phyloP scores from a whole-genome alignment of 1,284 basidiomycete species.

The Puccinia triticina region DNA sequence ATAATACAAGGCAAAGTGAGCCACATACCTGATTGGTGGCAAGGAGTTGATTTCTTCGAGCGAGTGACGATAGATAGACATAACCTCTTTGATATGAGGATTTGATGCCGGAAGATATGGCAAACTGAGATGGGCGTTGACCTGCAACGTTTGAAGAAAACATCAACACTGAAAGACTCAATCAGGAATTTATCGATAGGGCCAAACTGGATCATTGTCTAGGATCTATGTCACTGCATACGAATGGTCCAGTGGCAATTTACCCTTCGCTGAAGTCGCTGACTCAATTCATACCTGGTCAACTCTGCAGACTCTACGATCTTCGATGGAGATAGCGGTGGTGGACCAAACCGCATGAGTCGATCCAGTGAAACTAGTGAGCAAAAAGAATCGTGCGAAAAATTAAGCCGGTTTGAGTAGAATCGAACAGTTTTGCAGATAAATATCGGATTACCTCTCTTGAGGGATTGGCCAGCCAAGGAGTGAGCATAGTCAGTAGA shows the following conservation, averaged over 20 bases:
- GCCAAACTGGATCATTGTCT: conserved; percentile 65
- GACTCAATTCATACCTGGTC: conserved; percentile 34
- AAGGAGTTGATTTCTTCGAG: conserved; percentile 8
- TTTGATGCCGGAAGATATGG: conserved; percentile 49
- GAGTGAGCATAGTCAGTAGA: not conserved
- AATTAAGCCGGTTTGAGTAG: not conserved
- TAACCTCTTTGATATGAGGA: conserved; percentile 40
- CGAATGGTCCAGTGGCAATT: conserved; percentile 2
- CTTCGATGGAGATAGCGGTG: conserved; percentile 21
- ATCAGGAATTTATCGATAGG: conserved; percentile 94
- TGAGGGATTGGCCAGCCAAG: conserved; percentile 15
- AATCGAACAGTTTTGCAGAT: not conserved
- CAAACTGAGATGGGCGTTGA: conserved; percentile 41
- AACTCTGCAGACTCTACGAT: conserved; percentile 39
- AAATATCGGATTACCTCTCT: not conserved
- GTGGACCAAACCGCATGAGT: conserved; percentile 41
- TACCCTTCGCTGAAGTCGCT: conserved; percentile 42
- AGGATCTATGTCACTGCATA: conserved; percentile 4
- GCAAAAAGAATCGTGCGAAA: not conserved
- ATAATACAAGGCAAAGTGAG: not conserved
- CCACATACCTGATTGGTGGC: conserved; percentile 39
- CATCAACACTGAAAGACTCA: conserved; percentile 79
- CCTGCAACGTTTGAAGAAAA: conserved; percentile 78
- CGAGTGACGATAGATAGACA: conserved; percentile 37
- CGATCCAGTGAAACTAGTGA: conserved; percentile 39